Evolutionary conservation across 2,329 filamentous ascomycete species (phyloP), one percentile per base, ranked within the genome.

Genomic region (Diplodia seriata): DNA sequence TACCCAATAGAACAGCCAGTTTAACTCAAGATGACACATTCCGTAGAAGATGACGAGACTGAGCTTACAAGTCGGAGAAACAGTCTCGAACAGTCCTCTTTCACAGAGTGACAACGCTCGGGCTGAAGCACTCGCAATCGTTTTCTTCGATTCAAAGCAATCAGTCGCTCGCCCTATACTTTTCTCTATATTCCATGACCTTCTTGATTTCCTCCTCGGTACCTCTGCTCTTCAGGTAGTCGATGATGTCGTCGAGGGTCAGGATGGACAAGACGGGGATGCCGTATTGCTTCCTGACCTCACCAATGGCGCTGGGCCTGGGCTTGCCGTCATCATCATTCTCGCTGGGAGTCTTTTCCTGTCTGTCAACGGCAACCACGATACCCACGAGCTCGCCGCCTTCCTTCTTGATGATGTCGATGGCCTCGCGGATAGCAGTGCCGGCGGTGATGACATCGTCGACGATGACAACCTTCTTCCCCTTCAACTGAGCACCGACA

Each of bases 391-490:
- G 88, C 62, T 86, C 87, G 1, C 94, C 95, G 2, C 94, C 95
- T 77, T 97, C 91, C 73, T 88, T 88, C 74, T 89, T 86, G 77
- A 98, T 97, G 79, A 97, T 95, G 66, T 89, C 89, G 69, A 98
- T 93, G 15, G 94, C 93, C 79, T 98, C 94, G 68, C 93, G 86
- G 82, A 97, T 94, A 50, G 95, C 95, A 1, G 94, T 98, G 33
- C 95, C 95, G 0, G 93, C 94, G 0, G 94, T 97, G 75, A 98
- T 94, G 68, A 99, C 94, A 81, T 98, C 95, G 83, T 99, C 95
- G 50, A 99, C 90, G 73, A 99, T 91, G 40, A 99, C 85, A 18
- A 97, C 89, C 69, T 86, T 88, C 86, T 95, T 94, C 66, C 92
- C 94, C 81, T 91, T 91, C 75, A 98, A 83, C 7, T 90, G 86